A percentile compares a stretch with the other conserved stretches of the same genome.
phyloP scores from a whole-genome alignment of 768 basidiomycete genomes.

The Tylopilus rubrobrunneus region DNA sequence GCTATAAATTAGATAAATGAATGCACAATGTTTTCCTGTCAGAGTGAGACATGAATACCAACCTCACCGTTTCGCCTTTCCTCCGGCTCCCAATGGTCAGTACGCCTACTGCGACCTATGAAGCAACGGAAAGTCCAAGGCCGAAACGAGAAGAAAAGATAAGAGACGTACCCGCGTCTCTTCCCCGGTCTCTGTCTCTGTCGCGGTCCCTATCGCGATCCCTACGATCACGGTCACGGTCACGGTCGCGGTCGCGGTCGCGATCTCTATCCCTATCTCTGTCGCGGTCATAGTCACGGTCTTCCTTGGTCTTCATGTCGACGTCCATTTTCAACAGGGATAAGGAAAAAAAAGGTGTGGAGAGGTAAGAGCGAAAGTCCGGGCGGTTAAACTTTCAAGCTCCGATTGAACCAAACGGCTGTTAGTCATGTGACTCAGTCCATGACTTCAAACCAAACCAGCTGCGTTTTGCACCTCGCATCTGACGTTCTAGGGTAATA shows the following conservation, averaged over 20 bases:
- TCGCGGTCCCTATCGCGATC: conserved; percentile 43
- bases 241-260: conserved; percentile 34
- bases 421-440: conserved; percentile 16
- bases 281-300: conserved; percentile 60
- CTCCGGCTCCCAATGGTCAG: conserved; percentile 86
- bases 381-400: conserved; percentile 6
- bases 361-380: conserved; percentile 13
- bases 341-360: conserved; percentile 3
- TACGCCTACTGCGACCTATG: conserved; percentile 43
- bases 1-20: conserved; percentile 34
- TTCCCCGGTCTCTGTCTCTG: conserved; percentile 46
- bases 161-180: conserved; percentile 52
- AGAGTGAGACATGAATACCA: conserved; percentile 22
- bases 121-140: not conserved
- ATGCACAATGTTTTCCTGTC: not conserved
- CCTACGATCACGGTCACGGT: conserved; percentile 36
- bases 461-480: too few relatives aligned
- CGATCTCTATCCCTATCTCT: conserved; percentile 43
- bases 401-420: conserved; percentile 14
- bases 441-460: too few relatives aligned
- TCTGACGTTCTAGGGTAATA: too few relatives aligned
- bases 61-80: conserved; percentile 72
- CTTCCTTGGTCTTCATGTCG: conserved; percentile 78
- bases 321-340: conserved; percentile 56
- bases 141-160: not conserved